Conservation (phyloP, 805 yeast genomes). For the Ogataea pignaliae region DNA sequence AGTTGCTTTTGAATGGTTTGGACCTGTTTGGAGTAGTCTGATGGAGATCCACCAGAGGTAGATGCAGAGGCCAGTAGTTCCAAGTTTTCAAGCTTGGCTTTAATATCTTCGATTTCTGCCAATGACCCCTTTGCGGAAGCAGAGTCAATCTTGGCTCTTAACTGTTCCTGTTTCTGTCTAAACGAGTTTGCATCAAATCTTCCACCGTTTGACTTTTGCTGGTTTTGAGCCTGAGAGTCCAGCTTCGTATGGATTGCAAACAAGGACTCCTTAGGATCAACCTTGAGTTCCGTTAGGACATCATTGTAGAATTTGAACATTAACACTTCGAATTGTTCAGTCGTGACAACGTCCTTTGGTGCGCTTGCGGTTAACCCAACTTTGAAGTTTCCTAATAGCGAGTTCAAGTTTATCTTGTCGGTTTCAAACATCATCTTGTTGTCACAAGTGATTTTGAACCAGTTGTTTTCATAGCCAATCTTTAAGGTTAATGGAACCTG, state of each 20-base stretch:
- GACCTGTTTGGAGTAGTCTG: constrained; percentile 3
- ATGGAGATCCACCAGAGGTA: not conserved
- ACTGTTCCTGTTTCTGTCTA: constrained; percentile 11
- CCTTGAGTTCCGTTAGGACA: constrained; percentile 29
- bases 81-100: constrained; percentile 5
- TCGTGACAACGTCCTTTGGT: constrained; percentile 27
- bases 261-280: constrained; percentile 21
- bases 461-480: constrained; percentile 46
- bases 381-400: constrained; percentile 31
- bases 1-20: constrained; percentile 17
- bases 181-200: not conserved
- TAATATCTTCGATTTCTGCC: constrained; percentile 2
- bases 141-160: constrained; percentile 10
- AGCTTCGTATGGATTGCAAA: constrained; percentile 21
- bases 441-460: constrained; percentile 62
- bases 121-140: not conserved
- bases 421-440: constrained; percentile 70
- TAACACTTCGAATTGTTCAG: constrained; percentile 64
- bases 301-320: constrained; percentile 51
- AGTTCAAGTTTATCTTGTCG: constrained; percentile 44
- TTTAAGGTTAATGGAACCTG: constrained; percentile 69
- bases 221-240: constrained; percentile 34
- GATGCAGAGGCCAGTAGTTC: not conserved
- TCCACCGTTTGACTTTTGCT: not conserved
- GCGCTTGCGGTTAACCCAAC: constrained; percentile 54